These are phyloP conservation scores for Colletotrichum australisinense DNA, from an alignment of 2,329 filamentous ascomycete genomes.

Conservation along the genomic window DNA sequence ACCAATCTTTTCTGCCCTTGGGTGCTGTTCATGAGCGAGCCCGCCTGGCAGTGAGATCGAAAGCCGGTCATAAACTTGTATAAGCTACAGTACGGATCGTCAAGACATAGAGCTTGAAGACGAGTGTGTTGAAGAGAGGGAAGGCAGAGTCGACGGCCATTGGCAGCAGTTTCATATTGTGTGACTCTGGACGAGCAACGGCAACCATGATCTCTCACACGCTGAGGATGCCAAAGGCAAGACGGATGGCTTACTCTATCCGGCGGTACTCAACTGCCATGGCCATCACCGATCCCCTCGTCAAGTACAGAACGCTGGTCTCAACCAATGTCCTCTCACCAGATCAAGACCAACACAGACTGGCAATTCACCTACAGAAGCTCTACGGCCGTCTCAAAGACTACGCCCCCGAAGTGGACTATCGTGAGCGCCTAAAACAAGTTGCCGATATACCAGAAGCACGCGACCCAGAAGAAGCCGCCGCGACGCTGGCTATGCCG, in stretches of 20 bases:
- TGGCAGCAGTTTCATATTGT: too few relatives aligned
- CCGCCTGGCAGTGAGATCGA: not conserved
- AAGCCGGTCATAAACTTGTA: not conserved
- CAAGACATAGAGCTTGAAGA: not conserved
- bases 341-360: constrained; percentile 77
- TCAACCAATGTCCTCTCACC: constrained; percentile 74
- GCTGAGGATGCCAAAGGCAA: constrained; percentile 36
- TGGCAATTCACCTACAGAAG: constrained; percentile 82
- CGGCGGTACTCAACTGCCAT: constrained; percentile 58
- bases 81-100: not conserved
- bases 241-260: not conserved
- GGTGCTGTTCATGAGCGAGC: not conserved
- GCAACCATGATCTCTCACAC: constrained; percentile 21
- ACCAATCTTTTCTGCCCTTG: not conserved
- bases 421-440: constrained; percentile 72
- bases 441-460: constrained; percentile 61
- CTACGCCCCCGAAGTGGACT: constrained; percentile 79
- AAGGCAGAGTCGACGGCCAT: not conserved
- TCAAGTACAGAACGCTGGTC: constrained; percentile 80
- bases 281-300: constrained; percentile 77
- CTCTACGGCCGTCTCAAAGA: constrained; percentile 82
- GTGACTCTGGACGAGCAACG: not conserved
- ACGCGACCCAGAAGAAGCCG: constrained; percentile 43
- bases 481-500: constrained; percentile 57
- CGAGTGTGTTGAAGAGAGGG: not conserved